Percentiles rank a stretch among this genome's conserved stretches.
phyloP scores from a whole-genome alignment of 208 protist genomes.

The Acanthamoeba quina region DNA sequence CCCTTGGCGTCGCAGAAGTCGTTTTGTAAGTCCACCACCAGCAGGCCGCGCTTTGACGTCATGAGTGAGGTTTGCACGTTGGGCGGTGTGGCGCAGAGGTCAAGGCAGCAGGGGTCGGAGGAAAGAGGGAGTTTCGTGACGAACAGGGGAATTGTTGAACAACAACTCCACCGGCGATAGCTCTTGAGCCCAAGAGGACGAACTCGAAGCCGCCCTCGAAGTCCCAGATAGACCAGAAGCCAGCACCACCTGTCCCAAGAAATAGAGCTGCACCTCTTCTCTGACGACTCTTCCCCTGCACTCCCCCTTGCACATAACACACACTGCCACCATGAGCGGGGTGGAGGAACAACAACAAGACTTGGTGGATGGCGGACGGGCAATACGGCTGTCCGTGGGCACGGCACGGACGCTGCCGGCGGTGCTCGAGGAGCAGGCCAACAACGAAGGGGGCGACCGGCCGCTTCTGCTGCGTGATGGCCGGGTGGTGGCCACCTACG shows the following conservation, averaged over 20 bases:
- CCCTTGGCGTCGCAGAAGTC: slow-evolving; percentile 83
- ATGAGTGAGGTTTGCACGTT: neutral
- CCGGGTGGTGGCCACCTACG: slow-evolving; percentile 23
- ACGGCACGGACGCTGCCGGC: neutral
- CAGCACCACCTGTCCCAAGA: too few species aligned
- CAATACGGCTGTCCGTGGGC: neutral
- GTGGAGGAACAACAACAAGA: neutral
- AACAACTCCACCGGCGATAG: too few species aligned
- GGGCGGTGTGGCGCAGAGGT: neutral
- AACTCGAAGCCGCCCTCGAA: too few species aligned
- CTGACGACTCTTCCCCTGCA: neutral
- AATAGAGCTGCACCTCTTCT: too few species aligned
- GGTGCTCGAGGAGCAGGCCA: neutral
- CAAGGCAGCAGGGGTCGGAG: too few species aligned
- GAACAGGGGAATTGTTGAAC: too few species aligned
- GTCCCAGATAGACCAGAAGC: too few species aligned
- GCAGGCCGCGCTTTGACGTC: slow-evolving; percentile 75
- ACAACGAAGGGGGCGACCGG: neutral
- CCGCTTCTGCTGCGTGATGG: slow-evolving; percentile 6
- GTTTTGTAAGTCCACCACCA: slow-evolving; percentile 89
- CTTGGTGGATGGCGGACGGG: neutral
- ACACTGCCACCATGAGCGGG: neutral
- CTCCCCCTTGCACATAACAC: neutral
- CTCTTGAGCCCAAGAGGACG: too few species aligned
- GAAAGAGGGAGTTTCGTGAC: too few species aligned